Base-by-base conservation (phyloP, 208 protist species). In the Leishmania aethiopica region DNA sequence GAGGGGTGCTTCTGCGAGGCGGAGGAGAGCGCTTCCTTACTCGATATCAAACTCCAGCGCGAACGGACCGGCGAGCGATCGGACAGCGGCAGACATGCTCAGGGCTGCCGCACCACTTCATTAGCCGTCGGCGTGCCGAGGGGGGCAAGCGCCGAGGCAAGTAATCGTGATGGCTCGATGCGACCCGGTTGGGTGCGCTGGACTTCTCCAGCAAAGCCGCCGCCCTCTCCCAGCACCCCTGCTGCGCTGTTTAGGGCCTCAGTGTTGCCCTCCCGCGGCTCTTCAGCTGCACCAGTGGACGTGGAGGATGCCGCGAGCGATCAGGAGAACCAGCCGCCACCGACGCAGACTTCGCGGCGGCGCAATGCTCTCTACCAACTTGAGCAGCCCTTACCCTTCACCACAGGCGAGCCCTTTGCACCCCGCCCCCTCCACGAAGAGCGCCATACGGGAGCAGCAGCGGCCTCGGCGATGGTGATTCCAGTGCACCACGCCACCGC, bases 31-130 rank as follows among this genome's bases (percentile, higher is more conserved):
- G n/a, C 62, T 40, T 69, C 32, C 62, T 69, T 40, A 69, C 62
- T 69, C 32, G 32, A 42, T 32, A 69, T 69, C 15, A 6, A 17
- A 40, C 62, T 69, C 62, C 28, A 69, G 62, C 32, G 62, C 62
- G 32, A 40, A 25, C 62, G 32, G 62, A 40, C 62, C 22, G 22
- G 8, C 42, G 22, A 13, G 69, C 42, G 11, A 25, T 73, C 40
- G 25, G 22, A 37, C 69, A 73, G 71, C n/a, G 13, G 45, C 45
- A 42, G 7, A 7, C 5, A 32, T 35, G 37, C 77, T 17, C 82
- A 84, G 57, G 80, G 79, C 10, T 82, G 86, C 45, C 66, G 82
- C 72, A 84, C 86, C 37, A 86, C 86, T 8, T 82, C 82, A 2
- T n/a, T 81, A 19, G 47, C 47, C 32, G 60, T 89, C 70, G 69